Conservation (phyloP, 169 alveolate species). For the Toxoplasma gondii region DNA sequence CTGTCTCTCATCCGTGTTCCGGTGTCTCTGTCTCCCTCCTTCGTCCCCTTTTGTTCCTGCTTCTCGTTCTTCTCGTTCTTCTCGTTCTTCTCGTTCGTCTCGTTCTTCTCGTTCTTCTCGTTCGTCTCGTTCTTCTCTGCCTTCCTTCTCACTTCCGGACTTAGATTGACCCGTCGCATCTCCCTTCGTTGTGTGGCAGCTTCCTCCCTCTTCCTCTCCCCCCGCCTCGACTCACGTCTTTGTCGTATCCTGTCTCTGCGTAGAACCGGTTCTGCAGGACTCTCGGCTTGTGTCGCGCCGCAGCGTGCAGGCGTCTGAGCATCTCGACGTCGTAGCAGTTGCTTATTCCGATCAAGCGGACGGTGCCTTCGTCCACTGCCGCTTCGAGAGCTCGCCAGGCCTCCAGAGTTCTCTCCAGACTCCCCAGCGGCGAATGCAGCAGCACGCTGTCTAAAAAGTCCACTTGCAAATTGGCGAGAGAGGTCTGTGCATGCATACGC, state of each 20-base stretch:
- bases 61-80: no score
- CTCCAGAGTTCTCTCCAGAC: constrained; percentile 22
- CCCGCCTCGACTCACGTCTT: neutral
- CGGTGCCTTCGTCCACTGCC: constrained; percentile 35
- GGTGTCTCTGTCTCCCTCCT: no score
- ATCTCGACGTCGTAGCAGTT: constrained; percentile 28
- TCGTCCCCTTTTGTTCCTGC: no score
- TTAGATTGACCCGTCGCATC: no score
- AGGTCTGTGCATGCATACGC: neutral
- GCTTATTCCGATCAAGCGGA: constrained; percentile 37
- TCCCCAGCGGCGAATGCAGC: constrained; percentile 48
- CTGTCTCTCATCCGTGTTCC: no score
- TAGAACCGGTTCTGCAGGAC: constrained; percentile 51
- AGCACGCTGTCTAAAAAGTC: constrained; percentile 41
- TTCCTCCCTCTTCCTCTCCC: no score
- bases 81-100: no score
- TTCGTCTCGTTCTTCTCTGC: no score
- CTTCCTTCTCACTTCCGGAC: no score
- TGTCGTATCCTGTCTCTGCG: constrained; percentile 48
- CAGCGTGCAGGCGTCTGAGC: constrained; percentile 19
- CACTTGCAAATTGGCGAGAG: constrained; percentile 17
- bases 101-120: no score
- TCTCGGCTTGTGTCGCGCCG: constrained; percentile 25
- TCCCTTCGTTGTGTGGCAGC: no score
- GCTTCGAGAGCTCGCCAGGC: constrained; percentile 49